A percentile compares a stretch with the other conserved stretches of the same genome.
These are phyloP conservation scores for Ganoderma lingzhi DNA, from an alignment of 1,284 basidiomycete species.

Conservation along the genomic window DNA sequence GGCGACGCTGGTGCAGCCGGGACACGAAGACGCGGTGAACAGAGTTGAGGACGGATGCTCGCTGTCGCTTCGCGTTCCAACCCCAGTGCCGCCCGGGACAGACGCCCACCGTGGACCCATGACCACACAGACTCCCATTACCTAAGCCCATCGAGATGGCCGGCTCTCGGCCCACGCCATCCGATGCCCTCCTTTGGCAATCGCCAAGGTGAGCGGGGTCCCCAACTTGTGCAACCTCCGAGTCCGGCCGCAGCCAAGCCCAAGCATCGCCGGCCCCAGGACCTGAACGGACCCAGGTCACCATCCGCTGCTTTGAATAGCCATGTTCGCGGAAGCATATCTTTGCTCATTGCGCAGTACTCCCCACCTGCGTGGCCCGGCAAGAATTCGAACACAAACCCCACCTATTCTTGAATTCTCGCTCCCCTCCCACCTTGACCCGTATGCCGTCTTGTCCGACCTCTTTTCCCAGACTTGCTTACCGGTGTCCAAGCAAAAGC, in stretches of 20 bases:
- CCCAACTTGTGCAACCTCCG: background rate
- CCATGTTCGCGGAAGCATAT: background rate
- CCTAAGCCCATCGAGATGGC: constrained; percentile 22
- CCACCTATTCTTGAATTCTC: background rate
- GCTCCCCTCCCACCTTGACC: background rate
- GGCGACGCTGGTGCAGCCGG: constrained; percentile 23
- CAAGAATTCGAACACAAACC: background rate
- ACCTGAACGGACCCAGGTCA: background rate
- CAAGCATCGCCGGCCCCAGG: background rate
- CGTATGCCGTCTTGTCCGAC: background rate
- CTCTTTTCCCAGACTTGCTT: background rate
- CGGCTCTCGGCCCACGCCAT: background rate
- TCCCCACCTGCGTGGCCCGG: background rate
- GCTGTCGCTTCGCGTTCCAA: constrained; percentile 5
- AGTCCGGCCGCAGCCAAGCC: background rate
- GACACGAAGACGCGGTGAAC: constrained; percentile 7
- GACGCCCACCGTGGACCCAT: constrained; percentile 22
- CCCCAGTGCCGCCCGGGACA: background rate
- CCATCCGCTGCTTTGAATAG: background rate
- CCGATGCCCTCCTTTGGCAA: background rate
- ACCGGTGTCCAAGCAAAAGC: constrained; percentile 1
- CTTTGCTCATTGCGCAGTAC: background rate
- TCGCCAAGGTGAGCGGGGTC: constrained; percentile 1
- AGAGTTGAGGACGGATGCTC: background rate
- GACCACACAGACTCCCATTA: constrained; percentile 21